phyloP scores from a whole-genome alignment of 176 grass and related monocot genomes.

The Lolium rigidum region DNA sequence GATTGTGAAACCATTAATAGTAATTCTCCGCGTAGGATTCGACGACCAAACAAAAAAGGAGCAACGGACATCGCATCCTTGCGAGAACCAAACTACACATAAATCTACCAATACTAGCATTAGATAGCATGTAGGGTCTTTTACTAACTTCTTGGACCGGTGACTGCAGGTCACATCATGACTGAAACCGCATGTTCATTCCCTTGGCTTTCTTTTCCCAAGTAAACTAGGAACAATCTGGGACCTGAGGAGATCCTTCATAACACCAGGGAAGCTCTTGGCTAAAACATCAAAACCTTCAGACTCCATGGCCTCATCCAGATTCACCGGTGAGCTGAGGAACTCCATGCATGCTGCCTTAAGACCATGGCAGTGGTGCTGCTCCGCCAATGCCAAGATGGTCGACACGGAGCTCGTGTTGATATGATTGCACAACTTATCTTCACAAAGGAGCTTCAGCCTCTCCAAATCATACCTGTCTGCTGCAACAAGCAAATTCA shows the following conservation, averaged over 20 bases:
- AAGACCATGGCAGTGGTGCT: constrained; percentile 15
- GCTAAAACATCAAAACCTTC: constrained; percentile 27
- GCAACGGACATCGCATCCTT: background rate
- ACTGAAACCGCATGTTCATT: background rate
- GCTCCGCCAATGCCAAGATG: constrained; percentile 16
- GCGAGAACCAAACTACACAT: background rate
- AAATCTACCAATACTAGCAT: too few relatives aligned
- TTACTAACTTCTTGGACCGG: background rate
- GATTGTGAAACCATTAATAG: background rate
- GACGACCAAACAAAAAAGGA: background rate
- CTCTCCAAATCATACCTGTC: constrained; percentile 53
- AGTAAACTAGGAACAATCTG: background rate
- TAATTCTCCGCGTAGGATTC: background rate
- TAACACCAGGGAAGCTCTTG: background rate
- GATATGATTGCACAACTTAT: constrained; percentile 30
- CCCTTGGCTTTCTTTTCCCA: background rate
- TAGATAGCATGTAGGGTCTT: background rate
- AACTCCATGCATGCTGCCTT: constrained; percentile 31
- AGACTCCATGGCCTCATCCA: background rate
- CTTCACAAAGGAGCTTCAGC: constrained; percentile 55
- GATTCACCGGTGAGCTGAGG: background rate
- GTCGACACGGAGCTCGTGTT: background rate
- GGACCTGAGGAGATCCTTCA: background rate
- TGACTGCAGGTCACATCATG: background rate
- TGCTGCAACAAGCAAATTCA: constrained; percentile 49